These are phyloP conservation scores for Onygena corvina DNA, from an alignment of 2,329 filamentous ascomycete species.

Conservation along the genomic window DNA sequence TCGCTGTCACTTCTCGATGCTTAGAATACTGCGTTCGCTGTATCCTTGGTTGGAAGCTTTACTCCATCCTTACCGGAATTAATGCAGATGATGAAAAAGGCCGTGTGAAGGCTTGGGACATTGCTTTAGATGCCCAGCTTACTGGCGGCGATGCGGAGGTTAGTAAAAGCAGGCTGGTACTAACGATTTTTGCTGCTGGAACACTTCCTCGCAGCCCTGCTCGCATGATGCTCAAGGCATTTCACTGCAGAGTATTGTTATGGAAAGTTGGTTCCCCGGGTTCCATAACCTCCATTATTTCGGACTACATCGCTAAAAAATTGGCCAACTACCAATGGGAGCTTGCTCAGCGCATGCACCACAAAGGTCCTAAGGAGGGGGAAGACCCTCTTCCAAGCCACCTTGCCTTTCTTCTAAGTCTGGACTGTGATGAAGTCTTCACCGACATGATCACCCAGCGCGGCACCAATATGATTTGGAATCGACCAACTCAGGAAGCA, in stretches of 20 bases:
- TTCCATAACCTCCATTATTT: slow-evolving; percentile 50
- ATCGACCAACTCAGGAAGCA: slow-evolving; percentile 59
- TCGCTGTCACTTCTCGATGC: slow-evolving; percentile 67
- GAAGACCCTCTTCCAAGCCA: slow-evolving; percentile 64
- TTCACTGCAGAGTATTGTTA: slow-evolving; percentile 80
- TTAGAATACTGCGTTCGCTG: slow-evolving; percentile 71
- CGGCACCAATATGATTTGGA: slow-evolving; percentile 82
- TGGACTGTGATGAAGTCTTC: slow-evolving; percentile 72
- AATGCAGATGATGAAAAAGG: slow-evolving; percentile 77
- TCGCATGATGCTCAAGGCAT: slow-evolving; percentile 77
- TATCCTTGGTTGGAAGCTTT: slow-evolving; percentile 61
- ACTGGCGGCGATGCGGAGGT: slow-evolving; percentile 83
- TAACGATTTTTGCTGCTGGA: slow-evolving; percentile 77
- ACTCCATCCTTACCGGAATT: slow-evolving; percentile 65
- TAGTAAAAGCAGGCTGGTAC: slow-evolving; percentile 69
- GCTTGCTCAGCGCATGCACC: slow-evolving; percentile 54
- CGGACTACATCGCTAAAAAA: slow-evolving; percentile 59
- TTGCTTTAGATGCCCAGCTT: slow-evolving; percentile 83
- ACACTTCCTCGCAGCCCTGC: slow-evolving; percentile 74
- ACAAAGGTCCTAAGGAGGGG: slow-evolving; percentile 37
- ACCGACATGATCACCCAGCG: slow-evolving; percentile 66
- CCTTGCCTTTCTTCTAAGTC: slow-evolving; percentile 60
- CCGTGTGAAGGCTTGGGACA: slow-evolving; percentile 81
- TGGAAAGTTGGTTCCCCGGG: slow-evolving; percentile 62
- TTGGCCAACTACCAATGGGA: slow-evolving; percentile 71